Evolutionary conservation across 176 grass and related monocot genomes (phyloP).

Genomic region (Chrysopogon serrulatus): DNA sequence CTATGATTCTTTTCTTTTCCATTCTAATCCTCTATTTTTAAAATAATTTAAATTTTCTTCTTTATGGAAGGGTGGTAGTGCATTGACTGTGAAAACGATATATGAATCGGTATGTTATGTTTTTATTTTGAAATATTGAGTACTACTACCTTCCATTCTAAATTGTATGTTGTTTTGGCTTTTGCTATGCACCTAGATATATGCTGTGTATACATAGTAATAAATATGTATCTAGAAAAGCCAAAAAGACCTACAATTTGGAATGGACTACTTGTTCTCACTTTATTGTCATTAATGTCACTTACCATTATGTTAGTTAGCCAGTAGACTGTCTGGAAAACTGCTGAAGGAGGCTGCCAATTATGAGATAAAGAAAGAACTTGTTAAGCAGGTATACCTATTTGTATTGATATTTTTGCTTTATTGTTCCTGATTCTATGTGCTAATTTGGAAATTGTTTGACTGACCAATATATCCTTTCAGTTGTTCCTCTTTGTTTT

Average conservation of each 20-base stretch:
- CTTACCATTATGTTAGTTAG: slow-evolving; percentile 63
- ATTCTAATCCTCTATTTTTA: slow-evolving; percentile 13
- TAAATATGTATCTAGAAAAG: neutral
- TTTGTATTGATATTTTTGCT: neutral
- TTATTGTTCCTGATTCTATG: neutral
- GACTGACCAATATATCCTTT: slow-evolving; percentile 1
- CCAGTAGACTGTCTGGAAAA: slow-evolving; percentile 82
- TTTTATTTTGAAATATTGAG: neutral
- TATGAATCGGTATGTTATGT: slow-evolving; percentile 60
- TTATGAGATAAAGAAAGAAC: slow-evolving; percentile 94
- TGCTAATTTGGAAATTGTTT: neutral
- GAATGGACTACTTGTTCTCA: neutral
- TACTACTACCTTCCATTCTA: neutral
- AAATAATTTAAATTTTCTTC: slow-evolving; percentile 18
- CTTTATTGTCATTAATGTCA: slow-evolving; percentile 5
- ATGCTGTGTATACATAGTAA: neutral
- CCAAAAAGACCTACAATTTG: neutral
- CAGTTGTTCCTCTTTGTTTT: neutral
- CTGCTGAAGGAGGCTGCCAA: slow-evolving; percentile 73
- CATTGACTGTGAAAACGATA: slow-evolving; percentile 72
- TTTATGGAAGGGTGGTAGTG: slow-evolving; percentile 68
- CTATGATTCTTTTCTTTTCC: neutral
- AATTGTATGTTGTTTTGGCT: neutral
- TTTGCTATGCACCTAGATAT: neutral
- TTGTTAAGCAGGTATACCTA: slow-evolving; percentile 72